Percentiles rank a stretch among this genome's conserved stretches.
Evolutionary conservation across 73 alveolate genomes (phyloP).

Genomic region (Paramecium biaurelia): DNA sequence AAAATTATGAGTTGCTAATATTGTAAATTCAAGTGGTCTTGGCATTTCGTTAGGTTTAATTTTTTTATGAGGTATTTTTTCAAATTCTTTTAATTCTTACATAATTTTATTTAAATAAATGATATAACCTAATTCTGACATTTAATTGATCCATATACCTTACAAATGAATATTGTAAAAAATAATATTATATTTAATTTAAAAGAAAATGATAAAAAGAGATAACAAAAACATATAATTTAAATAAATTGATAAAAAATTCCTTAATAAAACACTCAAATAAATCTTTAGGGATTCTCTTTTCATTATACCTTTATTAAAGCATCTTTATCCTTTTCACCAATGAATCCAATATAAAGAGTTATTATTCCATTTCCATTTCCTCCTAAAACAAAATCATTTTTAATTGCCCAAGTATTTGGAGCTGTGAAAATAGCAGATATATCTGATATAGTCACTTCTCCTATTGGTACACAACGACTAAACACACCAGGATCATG

Average conservation of each 20-base stretch:
- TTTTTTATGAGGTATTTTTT: not conserved
- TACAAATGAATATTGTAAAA: not conserved
- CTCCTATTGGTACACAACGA: slow-evolving; percentile 3
- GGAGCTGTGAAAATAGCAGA: slow-evolving; percentile 1
- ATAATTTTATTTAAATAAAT: too few species aligned
- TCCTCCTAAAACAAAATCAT: slow-evolving; percentile 23
- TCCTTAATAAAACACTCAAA: not conserved
- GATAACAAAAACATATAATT: not conserved
- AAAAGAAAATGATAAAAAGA: not conserved
- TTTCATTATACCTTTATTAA: not conserved
- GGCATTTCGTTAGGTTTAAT: slow-evolving; percentile 15
- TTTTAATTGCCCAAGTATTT: slow-evolving; percentile 27
- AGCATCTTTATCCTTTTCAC: not conserved
- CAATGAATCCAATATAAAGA: not conserved
- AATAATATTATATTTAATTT: too few species aligned
- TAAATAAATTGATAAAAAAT: not conserved
- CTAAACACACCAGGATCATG: slow-evolving; percentile 42
- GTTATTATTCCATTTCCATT: slow-evolving; percentile 22
- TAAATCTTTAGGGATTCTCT: not conserved
- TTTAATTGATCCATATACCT: not conserved
- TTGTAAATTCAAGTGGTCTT: slow-evolving; percentile 26
- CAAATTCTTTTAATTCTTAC: not conserved
- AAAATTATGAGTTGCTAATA: not conserved
- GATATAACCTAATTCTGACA: too few species aligned
- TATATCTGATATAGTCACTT: not conserved